A percentile compares a stretch with the other conserved stretches of the same genome.
phyloP scores from a whole-genome alignment of 2,329 filamentous ascomycete species.

The Lecanicillium sp. region DNA sequence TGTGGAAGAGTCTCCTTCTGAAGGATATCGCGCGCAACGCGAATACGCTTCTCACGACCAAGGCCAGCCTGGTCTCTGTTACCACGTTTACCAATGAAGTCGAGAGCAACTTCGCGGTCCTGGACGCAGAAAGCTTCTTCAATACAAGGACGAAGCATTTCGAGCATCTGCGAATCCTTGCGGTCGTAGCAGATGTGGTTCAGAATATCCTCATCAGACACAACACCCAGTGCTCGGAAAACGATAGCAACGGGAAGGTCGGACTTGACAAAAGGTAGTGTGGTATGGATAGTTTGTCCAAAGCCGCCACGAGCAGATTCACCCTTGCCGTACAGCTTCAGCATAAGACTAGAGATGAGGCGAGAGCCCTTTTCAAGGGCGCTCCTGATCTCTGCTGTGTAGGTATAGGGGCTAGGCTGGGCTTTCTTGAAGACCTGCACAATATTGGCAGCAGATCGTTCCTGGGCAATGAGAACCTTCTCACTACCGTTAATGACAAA shows the following conservation, averaged over 20 bases:
- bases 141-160: conserved; percentile 94
- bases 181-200: conserved; percentile 97
- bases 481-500: conserved; percentile 99
- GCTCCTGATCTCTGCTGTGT: conserved; percentile 91
- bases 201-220: conserved; percentile 95
- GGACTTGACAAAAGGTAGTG: conserved; percentile 85
- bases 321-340: conserved; percentile 84
- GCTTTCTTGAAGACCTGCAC: conserved; percentile 99
- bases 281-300: conserved; percentile 82
- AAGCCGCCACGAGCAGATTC: conserved; percentile 69
- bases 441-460: conserved; percentile 95
- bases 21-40: conserved; percentile 87
- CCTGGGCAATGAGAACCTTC: conserved; percentile 96
- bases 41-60: conserved; percentile 78
- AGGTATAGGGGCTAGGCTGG: conserved; percentile 81
- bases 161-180: conserved; percentile 92
- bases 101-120: conserved; percentile 85
- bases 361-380: conserved; percentile 93
- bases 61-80: conserved; percentile 52
- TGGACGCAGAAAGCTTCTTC: conserved; percentile 96
- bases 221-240: conserved; percentile 89
- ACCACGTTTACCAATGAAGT: conserved; percentile 92
- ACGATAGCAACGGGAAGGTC: conserved; percentile 93
- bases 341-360: conserved; percentile 82
- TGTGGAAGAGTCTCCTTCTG: conserved; percentile 96